Percentiles rank a stretch among this genome's conserved stretches.
Conservation (phyloP, 345 rosid genomes). For the Gossypium bickii region DNA sequence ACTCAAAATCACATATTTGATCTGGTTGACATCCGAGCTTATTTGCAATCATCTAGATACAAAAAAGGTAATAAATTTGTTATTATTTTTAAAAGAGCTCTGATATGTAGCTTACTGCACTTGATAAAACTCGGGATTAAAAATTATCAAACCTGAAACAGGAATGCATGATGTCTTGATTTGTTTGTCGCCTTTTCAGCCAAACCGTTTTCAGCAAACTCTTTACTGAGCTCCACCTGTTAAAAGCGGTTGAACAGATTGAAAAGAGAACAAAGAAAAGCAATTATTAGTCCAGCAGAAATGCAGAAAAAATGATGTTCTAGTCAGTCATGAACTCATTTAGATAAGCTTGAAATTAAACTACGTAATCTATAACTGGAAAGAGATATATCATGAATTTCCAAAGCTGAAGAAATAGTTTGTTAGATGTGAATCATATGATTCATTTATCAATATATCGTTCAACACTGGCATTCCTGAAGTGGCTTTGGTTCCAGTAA, state of each 20-base stretch:
- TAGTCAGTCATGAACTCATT: background rate
- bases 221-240: slow-evolving; percentile 76
- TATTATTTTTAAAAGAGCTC: background rate
- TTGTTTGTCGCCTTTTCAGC: slow-evolving; percentile 18
- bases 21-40: slow-evolving; percentile 58
- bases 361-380: background rate
- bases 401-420: background rate
- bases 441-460: background rate
- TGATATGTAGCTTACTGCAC: background rate
- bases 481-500: background rate
- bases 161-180: slow-evolving; percentile 65
- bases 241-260: slow-evolving; percentile 18
- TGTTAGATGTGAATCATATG: background rate
- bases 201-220: slow-evolving; percentile 35
- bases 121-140: background rate
- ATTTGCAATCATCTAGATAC: slow-evolving; percentile 56
- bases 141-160: slow-evolving; percentile 53
- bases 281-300: background rate
- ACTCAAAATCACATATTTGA: slow-evolving; percentile 87
- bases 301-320: background rate
- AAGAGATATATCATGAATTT: background rate
- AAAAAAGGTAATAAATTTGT: slow-evolving; percentile 6
- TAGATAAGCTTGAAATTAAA: background rate
- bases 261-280: slow-evolving; percentile 10
- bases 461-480: background rate